Base-by-base conservation (phyloP, 768 basidiomycete genomes). In the Paxillus rubicundulus region DNA sequence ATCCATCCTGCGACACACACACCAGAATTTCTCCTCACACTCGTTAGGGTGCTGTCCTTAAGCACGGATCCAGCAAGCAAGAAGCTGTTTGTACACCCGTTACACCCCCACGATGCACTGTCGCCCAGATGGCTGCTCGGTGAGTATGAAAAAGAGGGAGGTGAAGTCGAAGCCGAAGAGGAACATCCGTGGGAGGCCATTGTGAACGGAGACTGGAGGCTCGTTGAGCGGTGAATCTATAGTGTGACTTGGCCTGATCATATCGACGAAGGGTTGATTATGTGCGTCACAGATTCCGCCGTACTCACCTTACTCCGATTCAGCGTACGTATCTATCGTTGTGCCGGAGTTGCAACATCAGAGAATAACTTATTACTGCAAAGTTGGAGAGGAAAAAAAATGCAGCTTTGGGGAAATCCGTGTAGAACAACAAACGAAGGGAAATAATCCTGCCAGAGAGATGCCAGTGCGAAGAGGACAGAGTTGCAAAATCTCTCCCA, bases 1-100 rank as follows among this genome's bases (percentile, higher is more conserved):
- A 76, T 89, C 45, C 79, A 86, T 57, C 80, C 80, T 0, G 61
- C 60, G 5, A 86, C 85, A 4, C 77, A 76, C 47, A 78, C 83
- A 5, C 87, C 87, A 0, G 87, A 86, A 55, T 63, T 77, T 12
- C 59, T 86, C 50, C 61, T 85, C 17, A 72, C 69, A n/a, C 54
- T 82, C 2, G 82, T 71, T 0, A 67, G 65, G 0, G 69, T 87
- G 0, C 43, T 64, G 9, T 55, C 54, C 20, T 50, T 54, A 13
- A 60, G 55, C 13, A 58, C 61, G 34, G 67, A 61, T 12, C 40
- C 62, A 21, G 21, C 24, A 4, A 1, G 9, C 0, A 34, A 42
- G 18, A 34, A 30, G 21, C 42, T 66, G 6, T 45, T 56, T 0
- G 57, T 73, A 20, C 61, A 49, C 5, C 47, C 52, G 2, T 32